Evolutionary conservation across 768 basidiomycete species (phyloP), one percentile per base, ranked within the genome.

Genomic region (Psilocybe cyanescens): DNA sequence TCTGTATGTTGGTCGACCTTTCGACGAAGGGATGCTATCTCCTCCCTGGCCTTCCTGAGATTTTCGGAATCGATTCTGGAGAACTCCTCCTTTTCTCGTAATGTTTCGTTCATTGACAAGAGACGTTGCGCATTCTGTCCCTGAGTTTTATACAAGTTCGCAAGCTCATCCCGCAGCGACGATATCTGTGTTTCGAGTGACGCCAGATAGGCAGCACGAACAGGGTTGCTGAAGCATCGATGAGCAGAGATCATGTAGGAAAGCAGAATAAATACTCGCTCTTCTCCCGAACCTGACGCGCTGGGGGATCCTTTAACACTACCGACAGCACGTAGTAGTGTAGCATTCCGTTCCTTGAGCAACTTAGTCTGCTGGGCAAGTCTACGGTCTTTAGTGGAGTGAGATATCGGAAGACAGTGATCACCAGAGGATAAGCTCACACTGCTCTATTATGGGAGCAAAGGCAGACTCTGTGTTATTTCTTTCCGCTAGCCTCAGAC

Each of bases 141-240:
- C 64, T 99, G 96, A 0, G 94, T 93, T 75, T 97, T 96, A 81
- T 99, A 99, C 1, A 97, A 88, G 8, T 91, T 93, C 2, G 96
- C 94, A 53, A 98, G 83, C 74, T 99, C 97, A 67, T 93, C 91
- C 35, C 96, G 89, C 52, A 97, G 80, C 9, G 92, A 89, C 2
- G 94, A 94, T 73, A 99, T 92, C 71, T 98, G 95, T 3, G 91
- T 89, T 74, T 99, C 96, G 51, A 99, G 87, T 17, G 97, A 97
- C 1, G 89, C 80, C 74, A 96, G 87, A 74, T 97, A 94, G 14
- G 95, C 95, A 39, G 90, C 86, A 46, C 90, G 87, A 45, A 96
- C 90, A 28, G 94, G 89, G 72, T 94, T 92, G 65, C 91, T 94
- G 67, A 59, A 64, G 54, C 30, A 41, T 44, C 54, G 54, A 69